phyloP scores from a whole-genome alignment of 257 asterid genomes.

The Petunia axillaris region DNA sequence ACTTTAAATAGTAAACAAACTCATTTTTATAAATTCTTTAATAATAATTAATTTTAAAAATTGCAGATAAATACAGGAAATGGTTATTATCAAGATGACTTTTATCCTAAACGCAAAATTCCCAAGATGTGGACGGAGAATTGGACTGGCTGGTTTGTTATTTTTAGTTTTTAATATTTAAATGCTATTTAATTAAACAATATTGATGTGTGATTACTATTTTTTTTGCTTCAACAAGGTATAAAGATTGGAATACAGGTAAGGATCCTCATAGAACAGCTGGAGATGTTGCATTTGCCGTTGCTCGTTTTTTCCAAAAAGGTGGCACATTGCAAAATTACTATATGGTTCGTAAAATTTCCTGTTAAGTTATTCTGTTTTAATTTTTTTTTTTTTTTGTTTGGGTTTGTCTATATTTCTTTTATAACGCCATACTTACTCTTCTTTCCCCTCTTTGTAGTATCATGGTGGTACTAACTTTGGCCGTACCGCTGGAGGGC shows the following conservation, averaged over 20 bases:
- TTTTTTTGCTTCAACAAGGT: slow-evolving; percentile 32
- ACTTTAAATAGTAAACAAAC: no score
- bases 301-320: slow-evolving; percentile 43
- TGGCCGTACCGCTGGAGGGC: slow-evolving; percentile 48
- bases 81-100: slow-evolving; percentile 44
- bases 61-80: slow-evolving; percentile 50
- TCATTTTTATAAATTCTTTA: background rate
- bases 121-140: slow-evolving; percentile 57
- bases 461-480: slow-evolving; percentile 58
- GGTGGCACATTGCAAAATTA: slow-evolving; percentile 50
- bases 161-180: background rate
- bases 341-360: slow-evolving; percentile 42
- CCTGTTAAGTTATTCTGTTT: background rate
- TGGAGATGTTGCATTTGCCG: slow-evolving; percentile 51
- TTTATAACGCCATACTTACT: no score
- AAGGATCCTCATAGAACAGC: slow-evolving; percentile 47
- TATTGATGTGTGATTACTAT: background rate
- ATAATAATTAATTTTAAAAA: background rate
- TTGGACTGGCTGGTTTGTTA: slow-evolving; percentile 53
- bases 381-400: background rate
- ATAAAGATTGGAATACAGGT: slow-evolving; percentile 43
- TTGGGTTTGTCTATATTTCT: no score
- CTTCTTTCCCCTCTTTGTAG: slow-evolving; percentile 12
- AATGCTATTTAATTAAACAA: background rate
- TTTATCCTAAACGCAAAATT: slow-evolving; percentile 23